Evolutionary conservation across 768 basidiomycete species (phyloP), one percentile per base, ranked within the genome.

Genomic region (Suillus placidus): DNA sequence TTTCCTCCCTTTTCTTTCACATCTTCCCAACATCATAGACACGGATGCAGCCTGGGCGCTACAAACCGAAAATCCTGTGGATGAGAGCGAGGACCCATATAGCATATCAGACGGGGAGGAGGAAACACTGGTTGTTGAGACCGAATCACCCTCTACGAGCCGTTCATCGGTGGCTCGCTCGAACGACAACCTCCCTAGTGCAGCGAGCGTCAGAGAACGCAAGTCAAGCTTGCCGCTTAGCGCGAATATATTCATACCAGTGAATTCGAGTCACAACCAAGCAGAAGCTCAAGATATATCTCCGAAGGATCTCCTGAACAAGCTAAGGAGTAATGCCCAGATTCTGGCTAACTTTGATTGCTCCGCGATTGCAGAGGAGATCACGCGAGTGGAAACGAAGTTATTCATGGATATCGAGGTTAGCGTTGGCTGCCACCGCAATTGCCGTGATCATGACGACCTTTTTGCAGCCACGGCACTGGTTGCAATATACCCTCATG

Each of bases 401-500:
- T 75, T 88, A 42, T 96, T 97, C 74, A 72, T 91, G 68, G 80
- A 82, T 58, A 95, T 97, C 63, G 82, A 91, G 82, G 95, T 95
- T 66, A 67, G 84, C 66, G 40, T 37, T 60, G 35, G 20, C 32
- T 49, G 65, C 3, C n/a, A 52, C 30, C 47, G 26, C 23, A 20
- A 18, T 60, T 30, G 32, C 34, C 23, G 54, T 38, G 18, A 63
- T 66, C 62, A 13, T 69, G 43, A 52, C 42, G 20, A 32, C 40
- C 18, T 34, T 52, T 32, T 55, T 72, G 49, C 67, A 96, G 94
- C 93, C 95, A 32, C 86, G 95, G 61, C 89, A 97, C 73, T 94
- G 94, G 89, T 82, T 97, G 23, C 83, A 89, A 60, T 93, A 91
- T 75, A 91, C 88, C 38, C 88, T 90, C 73, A 85, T 83, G 66